These are phyloP conservation scores for Neurospora sp. DNA, from an alignment of 495 filamentous ascomycete genomes.

Conservation along the genomic window DNA sequence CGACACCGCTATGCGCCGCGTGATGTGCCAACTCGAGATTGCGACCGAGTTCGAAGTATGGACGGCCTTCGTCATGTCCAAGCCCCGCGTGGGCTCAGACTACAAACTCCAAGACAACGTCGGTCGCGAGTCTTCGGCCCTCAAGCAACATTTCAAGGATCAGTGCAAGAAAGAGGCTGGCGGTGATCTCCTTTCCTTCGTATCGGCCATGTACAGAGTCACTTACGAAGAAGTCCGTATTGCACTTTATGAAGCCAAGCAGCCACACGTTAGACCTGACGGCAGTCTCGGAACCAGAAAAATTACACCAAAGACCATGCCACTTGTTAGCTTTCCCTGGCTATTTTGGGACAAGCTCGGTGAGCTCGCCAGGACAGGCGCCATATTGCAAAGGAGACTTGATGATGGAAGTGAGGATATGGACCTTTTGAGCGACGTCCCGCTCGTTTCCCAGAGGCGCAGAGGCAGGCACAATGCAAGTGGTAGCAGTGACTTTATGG, in stretches of 20 bases:
- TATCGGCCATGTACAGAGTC: slow-evolving; percentile 78
- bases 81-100: slow-evolving; percentile 52
- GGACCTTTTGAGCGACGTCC: background rate
- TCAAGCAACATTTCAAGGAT: slow-evolving; percentile 58
- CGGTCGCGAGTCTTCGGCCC: slow-evolving; percentile 46
- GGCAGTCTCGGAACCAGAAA: slow-evolving; percentile 23
- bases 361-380: slow-evolving; percentile 43
- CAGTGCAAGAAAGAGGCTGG: slow-evolving; percentile 54
- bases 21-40: slow-evolving; percentile 83
- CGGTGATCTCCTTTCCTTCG: slow-evolving; percentile 55
- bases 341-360: slow-evolving; percentile 67
- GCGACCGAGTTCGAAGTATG: slow-evolving; percentile 85
- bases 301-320: slow-evolving; percentile 44
- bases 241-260: slow-evolving; percentile 37
- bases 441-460: background rate
- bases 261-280: slow-evolving; percentile 26
- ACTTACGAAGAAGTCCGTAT: slow-evolving; percentile 59
- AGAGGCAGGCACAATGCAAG: background rate
- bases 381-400: background rate
- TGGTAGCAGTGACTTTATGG: background rate
- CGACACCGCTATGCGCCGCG: slow-evolving; percentile 62
- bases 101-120: slow-evolving; percentile 85
- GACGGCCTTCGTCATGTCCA: slow-evolving; percentile 71
- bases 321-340: slow-evolving; percentile 93
- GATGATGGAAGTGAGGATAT: slow-evolving; percentile 2